Percentiles rank a stretch among this genome's conserved stretches.
phyloP scores from a whole-genome alignment of 1,284 basidiomycete genomes.

The Austropuccinia psidii region DNA sequence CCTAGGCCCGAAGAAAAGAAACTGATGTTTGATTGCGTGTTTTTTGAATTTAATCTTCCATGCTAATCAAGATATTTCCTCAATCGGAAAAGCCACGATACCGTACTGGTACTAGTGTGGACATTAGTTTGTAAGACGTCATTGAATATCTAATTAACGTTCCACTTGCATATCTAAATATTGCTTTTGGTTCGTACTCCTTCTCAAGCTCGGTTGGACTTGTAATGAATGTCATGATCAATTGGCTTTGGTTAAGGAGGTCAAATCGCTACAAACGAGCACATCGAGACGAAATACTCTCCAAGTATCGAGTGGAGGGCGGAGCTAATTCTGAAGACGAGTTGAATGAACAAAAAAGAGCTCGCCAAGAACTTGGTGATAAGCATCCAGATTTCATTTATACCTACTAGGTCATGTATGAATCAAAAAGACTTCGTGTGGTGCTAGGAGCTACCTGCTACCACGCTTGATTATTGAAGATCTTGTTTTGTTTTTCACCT shows the following conservation, averaged over 20 bases:
- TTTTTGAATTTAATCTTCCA: not conserved
- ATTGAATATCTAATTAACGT: too few species aligned
- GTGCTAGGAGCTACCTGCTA: too few species aligned
- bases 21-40: too few species aligned
- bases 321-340: not conserved
- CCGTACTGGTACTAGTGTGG: not conserved
- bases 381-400: slow-evolving; percentile 6
- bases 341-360: not conserved
- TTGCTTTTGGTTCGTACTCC: not conserved
- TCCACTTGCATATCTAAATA: too few species aligned
- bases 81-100: not conserved
- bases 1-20: too few species aligned
- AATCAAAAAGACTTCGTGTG: too few species aligned
- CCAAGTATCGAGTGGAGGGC: not conserved
- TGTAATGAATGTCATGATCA: not conserved
- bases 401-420: slow-evolving; percentile 5
- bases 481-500: too few species aligned
- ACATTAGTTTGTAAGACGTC: not conserved
- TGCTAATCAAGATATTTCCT: not conserved
- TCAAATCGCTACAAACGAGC: not conserved
- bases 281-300: not conserved
- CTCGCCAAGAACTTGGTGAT: slow-evolving; percentile 1
- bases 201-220: not conserved
- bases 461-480: too few species aligned
- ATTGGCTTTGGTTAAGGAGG: not conserved